Conservation (phyloP, 176 grass and related monocot genomes). For the Pharus latifolius region DNA sequence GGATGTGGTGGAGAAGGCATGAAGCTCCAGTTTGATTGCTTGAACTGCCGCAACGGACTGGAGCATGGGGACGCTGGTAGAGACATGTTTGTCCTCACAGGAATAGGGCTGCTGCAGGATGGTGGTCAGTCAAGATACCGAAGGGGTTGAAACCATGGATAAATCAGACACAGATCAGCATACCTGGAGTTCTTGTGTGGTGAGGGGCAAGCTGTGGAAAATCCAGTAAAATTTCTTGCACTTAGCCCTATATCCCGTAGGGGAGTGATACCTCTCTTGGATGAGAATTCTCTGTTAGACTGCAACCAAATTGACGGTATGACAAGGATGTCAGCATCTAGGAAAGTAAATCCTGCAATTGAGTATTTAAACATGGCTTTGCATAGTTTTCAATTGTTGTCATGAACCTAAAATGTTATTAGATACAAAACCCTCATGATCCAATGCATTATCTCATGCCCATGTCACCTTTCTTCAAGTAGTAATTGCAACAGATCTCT, state of each 20-base stretch:
- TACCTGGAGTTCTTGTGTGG: constrained; percentile 42
- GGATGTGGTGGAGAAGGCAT: constrained; percentile 75
- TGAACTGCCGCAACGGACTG: constrained; percentile 64
- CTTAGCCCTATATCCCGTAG: constrained; percentile 47
- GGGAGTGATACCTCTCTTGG: constrained; percentile 53
- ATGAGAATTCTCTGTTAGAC: constrained; percentile 43
- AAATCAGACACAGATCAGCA: background rate
- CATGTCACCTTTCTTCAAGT: no score
- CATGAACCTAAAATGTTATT: background rate
- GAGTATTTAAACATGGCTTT: background rate
- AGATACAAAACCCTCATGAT: no score
- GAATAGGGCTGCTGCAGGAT: constrained; percentile 26
- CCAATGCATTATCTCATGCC: no score
- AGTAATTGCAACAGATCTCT: no score
- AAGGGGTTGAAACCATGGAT: background rate
- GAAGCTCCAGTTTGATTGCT: constrained; percentile 62
- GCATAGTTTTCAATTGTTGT: background rate
- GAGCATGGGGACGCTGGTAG: constrained; percentile 77
- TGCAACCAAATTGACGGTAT: constrained; percentile 17
- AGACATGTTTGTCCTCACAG: constrained; percentile 61
- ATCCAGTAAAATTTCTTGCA: constrained; percentile 24
- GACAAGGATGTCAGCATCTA: constrained; percentile 4
- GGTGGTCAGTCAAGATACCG: constrained; percentile 10
- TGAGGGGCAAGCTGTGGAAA: constrained; percentile 42
- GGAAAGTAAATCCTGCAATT: background rate